phyloP scores from a whole-genome alignment of 1,284 basidiomycete species.

The Papiliotrema nemorosa region DNA sequence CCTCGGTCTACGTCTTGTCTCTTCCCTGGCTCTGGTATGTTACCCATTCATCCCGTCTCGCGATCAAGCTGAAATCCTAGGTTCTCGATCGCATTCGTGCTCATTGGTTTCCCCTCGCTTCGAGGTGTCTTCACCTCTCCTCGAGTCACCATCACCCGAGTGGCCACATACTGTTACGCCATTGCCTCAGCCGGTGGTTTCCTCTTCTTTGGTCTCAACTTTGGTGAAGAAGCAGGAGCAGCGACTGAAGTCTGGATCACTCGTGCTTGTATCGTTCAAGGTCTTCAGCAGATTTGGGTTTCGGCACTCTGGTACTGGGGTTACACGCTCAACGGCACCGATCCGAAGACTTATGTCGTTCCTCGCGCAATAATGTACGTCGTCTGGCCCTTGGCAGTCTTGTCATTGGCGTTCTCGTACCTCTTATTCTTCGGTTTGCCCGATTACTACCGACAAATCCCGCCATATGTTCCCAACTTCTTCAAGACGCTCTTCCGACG shows the following conservation, averaged over 20 bases:
- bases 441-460: constrained; percentile 59
- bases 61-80: constrained; percentile 9
- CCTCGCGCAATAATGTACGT: constrained; percentile 59
- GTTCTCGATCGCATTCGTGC: constrained; percentile 81
- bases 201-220: constrained; percentile 89
- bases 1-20: constrained; percentile 79
- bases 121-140: constrained; percentile 59
- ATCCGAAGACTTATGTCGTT: constrained; percentile 40
- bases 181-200: constrained; percentile 83
- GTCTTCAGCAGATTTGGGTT: constrained; percentile 89
- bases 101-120: constrained; percentile 81
- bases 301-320: constrained; percentile 95
- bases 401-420: constrained; percentile 72
- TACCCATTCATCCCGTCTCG: neutral
- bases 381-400: constrained; percentile 73
- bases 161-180: constrained; percentile 82
- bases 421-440: constrained; percentile 80
- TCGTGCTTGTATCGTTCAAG: constrained; percentile 84
- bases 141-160: constrained; percentile 65
- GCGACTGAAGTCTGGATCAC: constrained; percentile 87
- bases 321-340: constrained; percentile 61
- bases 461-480: constrained; percentile 89
- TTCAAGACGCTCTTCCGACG: constrained; percentile 78
- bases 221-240: constrained; percentile 91
- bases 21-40: constrained; percentile 72